Evolutionary conservation across 345 rosid genomes (phyloP).

Genomic region (Salix arbutifolia): DNA sequence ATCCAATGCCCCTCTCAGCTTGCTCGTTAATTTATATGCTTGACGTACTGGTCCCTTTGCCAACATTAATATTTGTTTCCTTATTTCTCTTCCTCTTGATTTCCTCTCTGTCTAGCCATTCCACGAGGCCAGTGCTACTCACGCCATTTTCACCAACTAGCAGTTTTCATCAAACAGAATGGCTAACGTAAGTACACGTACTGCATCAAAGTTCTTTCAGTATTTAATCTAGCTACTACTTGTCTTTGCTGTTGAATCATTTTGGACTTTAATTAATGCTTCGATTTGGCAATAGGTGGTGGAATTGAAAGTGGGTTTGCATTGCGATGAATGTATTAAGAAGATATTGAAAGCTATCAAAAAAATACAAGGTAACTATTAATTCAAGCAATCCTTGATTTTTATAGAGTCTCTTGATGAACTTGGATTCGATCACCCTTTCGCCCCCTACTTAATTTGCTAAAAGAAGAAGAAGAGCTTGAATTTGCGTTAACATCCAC

Average conservation of each 20-base stretch:
- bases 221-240: too few species aligned
- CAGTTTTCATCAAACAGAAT: constrained; percentile 14
- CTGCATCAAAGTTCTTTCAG: background rate
- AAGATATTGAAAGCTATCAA: constrained; percentile 83
- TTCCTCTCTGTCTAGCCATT: too few species aligned
- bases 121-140: background rate
- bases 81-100: background rate
- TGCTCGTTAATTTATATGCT: background rate
- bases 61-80: background rate
- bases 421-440: too few species aligned
- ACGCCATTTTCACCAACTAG: background rate
- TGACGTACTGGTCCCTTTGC: background rate
- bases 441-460: too few species aligned
- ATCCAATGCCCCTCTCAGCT: constrained; percentile 31
- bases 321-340: constrained; percentile 73
- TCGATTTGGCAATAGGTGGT: constrained; percentile 48
- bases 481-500: too few species aligned
- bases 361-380: constrained; percentile 59
- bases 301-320: constrained; percentile 72
- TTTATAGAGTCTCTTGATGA: background rate
- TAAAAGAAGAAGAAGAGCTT: too few species aligned
- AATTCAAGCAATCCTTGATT: background rate
- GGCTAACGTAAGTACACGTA: constrained; percentile 34
- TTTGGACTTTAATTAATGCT: background rate
- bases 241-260: background rate